phyloP scores from a whole-genome alignment of 1,284 basidiomycete genomes.

The Termitomyces sp. region DNA sequence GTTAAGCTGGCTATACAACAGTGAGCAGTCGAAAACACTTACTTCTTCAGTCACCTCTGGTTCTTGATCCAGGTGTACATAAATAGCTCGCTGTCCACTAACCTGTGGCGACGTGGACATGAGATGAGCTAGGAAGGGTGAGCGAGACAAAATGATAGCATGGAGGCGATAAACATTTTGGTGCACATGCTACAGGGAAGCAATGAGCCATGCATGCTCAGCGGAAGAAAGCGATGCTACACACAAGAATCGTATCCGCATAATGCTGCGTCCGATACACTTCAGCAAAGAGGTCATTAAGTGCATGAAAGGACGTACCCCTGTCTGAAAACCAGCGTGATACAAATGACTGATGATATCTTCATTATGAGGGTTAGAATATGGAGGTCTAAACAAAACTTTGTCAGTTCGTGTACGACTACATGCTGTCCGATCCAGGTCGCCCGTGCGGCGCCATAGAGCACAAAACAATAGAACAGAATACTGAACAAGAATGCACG shows the following conservation, averaged over 20 bases:
- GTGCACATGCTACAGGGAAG: slow-evolving; percentile 57
- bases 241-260: slow-evolving; percentile 71
- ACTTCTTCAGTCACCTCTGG: slow-evolving; percentile 82
- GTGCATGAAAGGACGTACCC: slow-evolving; percentile 44
- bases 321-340: slow-evolving; percentile 72
- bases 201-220: slow-evolving; percentile 8
- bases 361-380: slow-evolving; percentile 61
- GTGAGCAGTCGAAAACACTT: slow-evolving; percentile 28
- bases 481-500: slow-evolving; percentile 22
- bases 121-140: slow-evolving; percentile 79
- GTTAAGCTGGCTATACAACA: slow-evolving; percentile 11
- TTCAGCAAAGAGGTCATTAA: slow-evolving; percentile 5
- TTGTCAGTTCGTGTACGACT: slow-evolving; percentile 4
- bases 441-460: background rate
- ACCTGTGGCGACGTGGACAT: slow-evolving; percentile 70
- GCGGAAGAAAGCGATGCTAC: slow-evolving; percentile 24
- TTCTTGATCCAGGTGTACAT: slow-evolving; percentile 70
- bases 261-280: slow-evolving; percentile 53
- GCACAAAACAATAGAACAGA: slow-evolving; percentile 1
- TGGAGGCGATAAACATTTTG: slow-evolving; percentile 72
- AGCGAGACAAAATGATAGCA: slow-evolving; percentile 79
- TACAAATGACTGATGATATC: slow-evolving; percentile 73
- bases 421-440: slow-evolving; percentile 14
- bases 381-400: slow-evolving; percentile 33
- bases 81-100: slow-evolving; percentile 59